phyloP scores from a whole-genome alignment of 139 green algal species.

The Chlorella sp. region DNA sequence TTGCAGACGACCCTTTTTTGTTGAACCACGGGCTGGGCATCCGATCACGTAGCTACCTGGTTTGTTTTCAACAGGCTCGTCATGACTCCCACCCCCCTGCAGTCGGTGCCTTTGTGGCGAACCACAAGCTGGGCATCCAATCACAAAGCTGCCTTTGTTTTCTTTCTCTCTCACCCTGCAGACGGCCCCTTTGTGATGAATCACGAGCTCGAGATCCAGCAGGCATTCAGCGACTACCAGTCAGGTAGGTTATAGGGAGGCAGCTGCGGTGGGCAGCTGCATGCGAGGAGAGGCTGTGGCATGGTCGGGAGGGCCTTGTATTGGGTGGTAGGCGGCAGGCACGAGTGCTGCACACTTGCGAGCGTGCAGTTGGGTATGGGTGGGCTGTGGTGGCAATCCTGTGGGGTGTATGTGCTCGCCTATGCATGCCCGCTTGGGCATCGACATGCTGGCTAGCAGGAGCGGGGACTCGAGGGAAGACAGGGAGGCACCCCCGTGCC shows the following conservation, averaged over 20 bases:
- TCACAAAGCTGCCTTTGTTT: not conserved
- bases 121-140: not conserved
- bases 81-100: not conserved
- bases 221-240: slow-evolving; percentile 82
- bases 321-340: no score
- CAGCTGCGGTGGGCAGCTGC: not conserved
- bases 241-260: not conserved
- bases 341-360: no score
- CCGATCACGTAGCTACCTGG: not conserved
- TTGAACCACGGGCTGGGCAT: slow-evolving; percentile 87
- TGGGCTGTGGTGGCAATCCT: no score
- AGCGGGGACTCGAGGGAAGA: no score
- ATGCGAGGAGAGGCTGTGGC: no score
- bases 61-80: not conserved
- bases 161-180: not conserved
- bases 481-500: not conserved
- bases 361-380: no score
- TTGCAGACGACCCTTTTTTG: slow-evolving; percentile 73
- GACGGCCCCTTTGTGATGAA: slow-evolving; percentile 89
- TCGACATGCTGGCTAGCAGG: no score
- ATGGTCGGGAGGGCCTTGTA: no score
- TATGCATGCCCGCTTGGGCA: no score
- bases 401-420: no score
- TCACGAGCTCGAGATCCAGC: slow-evolving; percentile 71
- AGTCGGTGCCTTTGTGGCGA: not conserved